A percentile compares a stretch with the other conserved stretches of the same genome.
These are phyloP conservation scores for Hanseniaspora lachancei DNA, from an alignment of 805 yeast genomes.

Conservation along the genomic window DNA sequence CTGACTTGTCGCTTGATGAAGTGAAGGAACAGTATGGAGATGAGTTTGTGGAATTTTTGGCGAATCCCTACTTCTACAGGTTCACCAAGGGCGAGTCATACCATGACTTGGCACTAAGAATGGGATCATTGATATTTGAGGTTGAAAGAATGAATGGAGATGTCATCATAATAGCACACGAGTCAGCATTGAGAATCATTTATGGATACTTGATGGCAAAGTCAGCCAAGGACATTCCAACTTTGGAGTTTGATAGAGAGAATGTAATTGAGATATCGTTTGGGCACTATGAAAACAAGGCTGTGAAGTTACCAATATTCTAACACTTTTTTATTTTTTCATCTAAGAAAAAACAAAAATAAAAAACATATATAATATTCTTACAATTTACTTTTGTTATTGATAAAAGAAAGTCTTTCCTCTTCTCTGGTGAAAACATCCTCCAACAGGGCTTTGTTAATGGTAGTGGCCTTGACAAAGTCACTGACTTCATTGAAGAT, in stretches of 20 bases:
- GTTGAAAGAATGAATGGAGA: constrained; percentile 87
- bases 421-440: constrained; percentile 17
- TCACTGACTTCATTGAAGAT: constrained; percentile 46
- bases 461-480: constrained; percentile 35
- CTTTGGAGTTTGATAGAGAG: constrained; percentile 59
- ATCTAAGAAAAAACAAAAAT: constrained; percentile 1
- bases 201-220: constrained; percentile 94
- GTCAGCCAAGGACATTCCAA: constrained; percentile 75
- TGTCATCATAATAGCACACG: constrained; percentile 83
- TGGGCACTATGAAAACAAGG: constrained; percentile 69
- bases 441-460: constrained; percentile 27
- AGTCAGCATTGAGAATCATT: constrained; percentile 72
- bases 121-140: constrained; percentile 86
- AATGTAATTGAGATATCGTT: constrained; percentile 79
- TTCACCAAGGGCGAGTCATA: constrained; percentile 88
- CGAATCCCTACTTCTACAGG: constrained; percentile 86
- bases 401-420: not conserved
- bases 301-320: constrained; percentile 37
- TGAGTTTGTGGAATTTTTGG: constrained; percentile 50
- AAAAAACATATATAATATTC: not conserved
- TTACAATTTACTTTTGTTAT: not conserved
- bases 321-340: not conserved
- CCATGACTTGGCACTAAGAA: constrained; percentile 87
- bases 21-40: constrained; percentile 48
- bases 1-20: constrained; percentile 50